Conservation (phyloP, 208 protist species). For the Trichomonas gallinae region DNA sequence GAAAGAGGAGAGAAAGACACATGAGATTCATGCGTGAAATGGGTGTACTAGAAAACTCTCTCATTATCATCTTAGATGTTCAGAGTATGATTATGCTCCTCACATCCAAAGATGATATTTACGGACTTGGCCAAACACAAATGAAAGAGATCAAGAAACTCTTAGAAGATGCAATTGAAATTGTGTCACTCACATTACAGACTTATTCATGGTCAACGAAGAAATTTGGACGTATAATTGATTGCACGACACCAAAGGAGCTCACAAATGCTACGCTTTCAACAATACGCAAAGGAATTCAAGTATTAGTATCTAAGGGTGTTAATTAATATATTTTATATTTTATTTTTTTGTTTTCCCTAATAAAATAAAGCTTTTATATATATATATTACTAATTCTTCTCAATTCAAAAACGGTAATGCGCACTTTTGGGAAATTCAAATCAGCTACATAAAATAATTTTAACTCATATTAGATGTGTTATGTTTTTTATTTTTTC, state of each 20-base stretch:
- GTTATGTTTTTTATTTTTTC: no score
- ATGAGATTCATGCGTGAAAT: background rate
- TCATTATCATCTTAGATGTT: background rate
- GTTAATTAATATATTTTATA: background rate
- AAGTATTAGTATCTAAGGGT: background rate
- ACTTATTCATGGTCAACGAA: background rate
- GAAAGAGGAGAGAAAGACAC: background rate
- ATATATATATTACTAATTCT: no score
- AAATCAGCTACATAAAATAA: no score
- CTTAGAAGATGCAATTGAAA: background rate
- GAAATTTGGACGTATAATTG: background rate
- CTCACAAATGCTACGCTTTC: background rate
- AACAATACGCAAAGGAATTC: background rate
- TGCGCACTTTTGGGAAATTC: no score
- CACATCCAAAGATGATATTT: background rate
- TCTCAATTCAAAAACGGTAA: no score
- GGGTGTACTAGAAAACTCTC: background rate
- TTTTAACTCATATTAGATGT: no score
- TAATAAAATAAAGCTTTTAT: background rate
- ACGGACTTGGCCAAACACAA: background rate
- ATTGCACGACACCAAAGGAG: background rate
- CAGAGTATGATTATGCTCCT: background rate
- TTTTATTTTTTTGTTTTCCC: background rate
- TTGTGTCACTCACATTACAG: background rate
- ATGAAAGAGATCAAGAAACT: background rate